Conservation (phyloP, 2,329 filamentous ascomycete species). For the Talaromyces sp. region DNA sequence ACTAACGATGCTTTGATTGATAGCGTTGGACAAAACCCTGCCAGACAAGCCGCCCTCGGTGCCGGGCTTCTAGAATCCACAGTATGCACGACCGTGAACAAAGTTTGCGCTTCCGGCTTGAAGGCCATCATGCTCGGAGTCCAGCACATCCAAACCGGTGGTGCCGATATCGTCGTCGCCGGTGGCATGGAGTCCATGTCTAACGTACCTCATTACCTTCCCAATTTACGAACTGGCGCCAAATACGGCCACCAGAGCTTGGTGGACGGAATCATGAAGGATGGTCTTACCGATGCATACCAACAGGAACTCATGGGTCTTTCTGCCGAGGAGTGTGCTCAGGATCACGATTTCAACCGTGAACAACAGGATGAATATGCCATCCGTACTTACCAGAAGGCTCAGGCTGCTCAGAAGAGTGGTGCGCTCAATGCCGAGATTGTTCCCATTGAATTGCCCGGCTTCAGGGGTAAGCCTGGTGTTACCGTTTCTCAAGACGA, state of each 20-base stretch:
- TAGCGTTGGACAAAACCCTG: conserved; percentile 92
- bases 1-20: neutral
- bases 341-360: conserved; percentile 73
- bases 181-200: conserved; percentile 98
- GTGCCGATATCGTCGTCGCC: conserved; percentile 85
- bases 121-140: conserved; percentile 93
- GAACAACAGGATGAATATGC: conserved; percentile 93
- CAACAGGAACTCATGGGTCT: conserved; percentile 97
- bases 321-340: conserved; percentile 82
- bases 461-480: conserved; percentile 82
- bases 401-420: conserved; percentile 74
- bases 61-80: conserved; percentile 77
- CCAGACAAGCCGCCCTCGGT: conserved; percentile 85
- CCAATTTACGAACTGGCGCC: conserved; percentile 74
- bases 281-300: conserved; percentile 91
- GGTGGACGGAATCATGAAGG: conserved; percentile 87
- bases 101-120: conserved; percentile 92
- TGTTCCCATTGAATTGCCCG: conserved; percentile 78
- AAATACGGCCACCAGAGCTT: conserved; percentile 92
- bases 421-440: conserved; percentile 84
- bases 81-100: conserved; percentile 92
- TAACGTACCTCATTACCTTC: conserved; percentile 93
- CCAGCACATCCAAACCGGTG: conserved; percentile 96
- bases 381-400: conserved; percentile 90
- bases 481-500: conserved; percentile 80